Conservation (phyloP, 2,329 filamentous ascomycete species). For the Didymella sp. region DNA sequence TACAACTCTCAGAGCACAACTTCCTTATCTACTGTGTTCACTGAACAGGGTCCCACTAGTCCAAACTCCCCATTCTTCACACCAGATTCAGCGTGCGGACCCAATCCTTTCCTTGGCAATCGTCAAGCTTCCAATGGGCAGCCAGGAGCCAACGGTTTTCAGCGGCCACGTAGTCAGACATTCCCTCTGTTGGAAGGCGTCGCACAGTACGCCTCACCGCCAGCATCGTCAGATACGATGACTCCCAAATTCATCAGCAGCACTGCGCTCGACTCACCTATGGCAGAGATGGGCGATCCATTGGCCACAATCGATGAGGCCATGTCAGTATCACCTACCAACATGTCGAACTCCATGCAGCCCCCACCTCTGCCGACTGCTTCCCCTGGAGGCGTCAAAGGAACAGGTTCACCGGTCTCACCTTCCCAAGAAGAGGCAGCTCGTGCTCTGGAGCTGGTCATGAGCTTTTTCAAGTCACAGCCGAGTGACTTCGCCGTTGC, state of each 20-base stretch:
- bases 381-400: constrained; percentile 39
- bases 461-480: constrained; percentile 80
- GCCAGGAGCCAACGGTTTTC: constrained; percentile 63
- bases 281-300: constrained; percentile 54
- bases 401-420: constrained; percentile 59
- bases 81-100: constrained; percentile 70
- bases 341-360: constrained; percentile 53
- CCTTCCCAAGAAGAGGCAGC: constrained; percentile 85
- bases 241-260: constrained; percentile 61
- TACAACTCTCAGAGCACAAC: constrained; percentile 70
- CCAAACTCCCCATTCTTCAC: constrained; percentile 81
- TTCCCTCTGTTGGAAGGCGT: constrained; percentile 74
- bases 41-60: constrained; percentile 73
- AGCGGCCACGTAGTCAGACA: constrained; percentile 84
- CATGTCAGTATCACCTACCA: constrained; percentile 46
- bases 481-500: constrained; percentile 74
- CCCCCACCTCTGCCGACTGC: constrained; percentile 55
- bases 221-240: constrained; percentile 60
- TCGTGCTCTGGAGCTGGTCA: constrained; percentile 78
- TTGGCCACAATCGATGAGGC: constrained; percentile 52
- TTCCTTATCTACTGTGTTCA: constrained; percentile 72
- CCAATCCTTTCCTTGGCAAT: constrained; percentile 67
- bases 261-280: constrained; percentile 59
- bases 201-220: constrained; percentile 63
- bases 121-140: constrained; percentile 57